These are phyloP conservation scores for Lichtheimia corymbifera DNA, from an alignment of 371 early-diverging fungal genomes.

Conservation along the genomic window DNA sequence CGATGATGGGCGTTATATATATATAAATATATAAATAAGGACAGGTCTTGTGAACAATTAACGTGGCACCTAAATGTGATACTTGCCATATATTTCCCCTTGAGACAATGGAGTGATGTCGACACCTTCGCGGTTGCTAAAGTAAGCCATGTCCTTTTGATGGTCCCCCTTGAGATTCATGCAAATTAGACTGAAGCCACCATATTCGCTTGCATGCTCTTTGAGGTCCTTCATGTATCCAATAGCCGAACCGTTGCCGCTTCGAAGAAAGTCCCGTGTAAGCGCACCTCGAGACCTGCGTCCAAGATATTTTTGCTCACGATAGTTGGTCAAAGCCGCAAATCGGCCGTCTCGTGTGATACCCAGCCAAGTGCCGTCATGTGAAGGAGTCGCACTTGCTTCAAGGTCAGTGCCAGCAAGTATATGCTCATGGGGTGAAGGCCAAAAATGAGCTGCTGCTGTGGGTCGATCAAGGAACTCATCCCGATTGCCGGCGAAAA, in stretches of 20 bases:
- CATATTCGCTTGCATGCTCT: constrained; percentile 30
- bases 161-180: constrained; percentile 40
- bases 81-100: constrained; percentile 39
- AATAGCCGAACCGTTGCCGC: constrained; percentile 14
- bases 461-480: constrained; percentile 56
- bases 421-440: constrained; percentile 29
- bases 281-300: constrained; percentile 54
- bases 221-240: constrained; percentile 26
- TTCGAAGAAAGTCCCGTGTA: constrained; percentile 42
- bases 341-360: constrained; percentile 54
- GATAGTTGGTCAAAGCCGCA: constrained; percentile 60
- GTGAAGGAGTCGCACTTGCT: constrained; percentile 14
- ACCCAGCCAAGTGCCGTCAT: constrained; percentile 64
- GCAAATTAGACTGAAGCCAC: constrained; percentile 57
- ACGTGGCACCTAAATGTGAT: background rate
- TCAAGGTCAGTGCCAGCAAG: constrained; percentile 48
- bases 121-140: constrained; percentile 43
- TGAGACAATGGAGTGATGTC: constrained; percentile 15
- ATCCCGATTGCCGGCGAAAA: constrained; percentile 65
- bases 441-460: constrained; percentile 59
- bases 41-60: no score
- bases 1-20: no score
- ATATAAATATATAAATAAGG: no score
- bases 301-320: constrained; percentile 47
- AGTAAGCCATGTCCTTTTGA: constrained; percentile 30